Conservation (phyloP, 768 basidiomycete genomes). For the Lentinula detonsa region DNA sequence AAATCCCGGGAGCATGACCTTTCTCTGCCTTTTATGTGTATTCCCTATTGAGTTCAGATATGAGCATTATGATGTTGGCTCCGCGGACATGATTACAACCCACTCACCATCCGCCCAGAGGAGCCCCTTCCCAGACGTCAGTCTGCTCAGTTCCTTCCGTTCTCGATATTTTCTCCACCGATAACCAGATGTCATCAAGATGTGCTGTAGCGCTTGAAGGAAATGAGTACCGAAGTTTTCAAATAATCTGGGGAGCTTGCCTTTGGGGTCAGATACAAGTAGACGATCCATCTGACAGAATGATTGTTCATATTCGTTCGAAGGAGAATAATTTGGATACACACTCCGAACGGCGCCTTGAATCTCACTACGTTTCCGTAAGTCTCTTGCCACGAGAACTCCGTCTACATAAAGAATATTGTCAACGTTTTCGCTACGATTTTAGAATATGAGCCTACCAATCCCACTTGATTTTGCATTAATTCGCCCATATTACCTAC, state of each 20-base stretch:
- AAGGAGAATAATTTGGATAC: not conserved
- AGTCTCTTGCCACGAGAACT: constrained; percentile 5
- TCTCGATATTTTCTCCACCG: constrained; percentile 19
- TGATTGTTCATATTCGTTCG: not conserved
- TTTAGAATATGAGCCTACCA: not conserved
- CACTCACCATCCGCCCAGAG: constrained; percentile 22
- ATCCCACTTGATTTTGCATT: constrained; percentile 4
- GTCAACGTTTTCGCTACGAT: not conserved
- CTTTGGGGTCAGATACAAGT: constrained; percentile 24
- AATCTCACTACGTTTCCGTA: constrained; percentile 5
- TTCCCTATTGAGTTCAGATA: constrained; percentile 10
- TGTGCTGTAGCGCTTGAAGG: constrained; percentile 19
- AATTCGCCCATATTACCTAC: constrained; percentile 7
- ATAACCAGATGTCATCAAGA: constrained; percentile 25
- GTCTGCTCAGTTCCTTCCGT: constrained; percentile 12
- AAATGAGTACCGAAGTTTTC: not conserved
- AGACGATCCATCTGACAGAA: constrained; percentile 19
- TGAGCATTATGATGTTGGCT: constrained; percentile 11
- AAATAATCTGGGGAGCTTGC: not conserved
- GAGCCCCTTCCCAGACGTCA: constrained; percentile 20
- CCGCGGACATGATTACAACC: constrained; percentile 16
- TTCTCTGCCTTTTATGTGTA: constrained; percentile 22
- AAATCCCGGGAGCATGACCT: constrained; percentile 29
- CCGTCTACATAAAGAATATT: not conserved
- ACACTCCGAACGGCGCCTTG: constrained; percentile 3